Evolutionary conservation across 2,329 filamentous ascomycete genomes (phyloP).

Genomic region (Zasmidium angulare): DNA sequence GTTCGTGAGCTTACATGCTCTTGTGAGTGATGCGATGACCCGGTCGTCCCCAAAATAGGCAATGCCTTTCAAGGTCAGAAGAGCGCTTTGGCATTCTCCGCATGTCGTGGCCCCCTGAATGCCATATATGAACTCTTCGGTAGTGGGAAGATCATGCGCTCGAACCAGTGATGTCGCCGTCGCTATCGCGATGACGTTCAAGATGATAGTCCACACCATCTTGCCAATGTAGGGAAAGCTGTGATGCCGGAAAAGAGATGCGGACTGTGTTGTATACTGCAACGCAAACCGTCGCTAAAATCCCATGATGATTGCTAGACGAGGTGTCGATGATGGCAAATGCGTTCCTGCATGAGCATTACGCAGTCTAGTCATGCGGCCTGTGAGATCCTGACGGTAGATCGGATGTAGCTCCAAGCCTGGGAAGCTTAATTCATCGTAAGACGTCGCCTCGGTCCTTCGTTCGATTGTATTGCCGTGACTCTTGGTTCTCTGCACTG

Average conservation of each 20-base stretch:
- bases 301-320: not conserved
- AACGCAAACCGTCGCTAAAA: not conserved
- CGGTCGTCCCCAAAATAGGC: conserved; percentile 45
- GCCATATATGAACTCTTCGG: not conserved
- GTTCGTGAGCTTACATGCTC: conserved; percentile 37
- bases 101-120: conserved; percentile 4
- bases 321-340: not conserved
- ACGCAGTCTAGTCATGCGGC: not conserved
- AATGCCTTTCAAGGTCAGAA: conserved; percentile 46
- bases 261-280: not conserved
- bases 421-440: not conserved
- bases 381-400: not conserved
- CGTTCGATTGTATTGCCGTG: too few relatives aligned
- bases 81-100: conserved; percentile 14
- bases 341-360: not conserved
- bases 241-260: not conserved
- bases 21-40: conserved; percentile 41
- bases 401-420: not conserved
- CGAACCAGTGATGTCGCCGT: not conserved
- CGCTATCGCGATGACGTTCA: not conserved
- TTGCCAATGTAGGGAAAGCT: not conserved
- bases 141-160: not conserved
- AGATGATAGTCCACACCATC: not conserved
- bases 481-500: too few relatives aligned
- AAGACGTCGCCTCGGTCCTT: not conserved